phyloP scores from a whole-genome alignment of 139 green algal genomes.

The Astrephomene gubernaculifera region DNA sequence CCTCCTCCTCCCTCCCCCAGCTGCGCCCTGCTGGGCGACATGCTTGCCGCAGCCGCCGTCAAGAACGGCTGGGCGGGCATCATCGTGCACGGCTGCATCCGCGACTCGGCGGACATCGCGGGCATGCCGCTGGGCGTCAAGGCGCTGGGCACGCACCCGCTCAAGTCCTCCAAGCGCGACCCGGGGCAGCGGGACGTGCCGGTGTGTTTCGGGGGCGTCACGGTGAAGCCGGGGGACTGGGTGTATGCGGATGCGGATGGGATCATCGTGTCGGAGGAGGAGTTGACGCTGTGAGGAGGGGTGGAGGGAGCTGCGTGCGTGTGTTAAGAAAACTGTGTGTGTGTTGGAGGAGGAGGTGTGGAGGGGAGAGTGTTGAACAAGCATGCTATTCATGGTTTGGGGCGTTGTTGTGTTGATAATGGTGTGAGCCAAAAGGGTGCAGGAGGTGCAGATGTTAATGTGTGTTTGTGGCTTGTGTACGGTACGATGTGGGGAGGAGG shows the following conservation, averaged over 20 bases:
- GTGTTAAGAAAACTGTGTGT: too few relatives aligned
- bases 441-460: too few relatives aligned
- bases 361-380: too few relatives aligned
- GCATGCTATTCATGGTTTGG: too few relatives aligned
- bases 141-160: constrained; percentile 86
- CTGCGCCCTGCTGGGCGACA: constrained; percentile 96
- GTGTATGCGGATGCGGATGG: constrained; percentile 93
- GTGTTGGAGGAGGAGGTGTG: too few relatives aligned
- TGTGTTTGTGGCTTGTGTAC: too few relatives aligned
- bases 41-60: constrained; percentile 88
- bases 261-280: constrained; percentile 77
- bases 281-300: constrained; percentile 68
- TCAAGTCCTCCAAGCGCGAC: constrained; percentile 93
- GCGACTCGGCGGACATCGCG: constrained; percentile 92
- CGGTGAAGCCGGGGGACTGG: constrained; percentile 81
- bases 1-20: not conserved
- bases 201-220: constrained; percentile 80
- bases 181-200: constrained; percentile 84
- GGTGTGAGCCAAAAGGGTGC: too few relatives aligned
- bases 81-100: constrained; percentile 95
- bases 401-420: too few relatives aligned
- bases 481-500: too few relatives aligned
- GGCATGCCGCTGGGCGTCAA: constrained; percentile 91
- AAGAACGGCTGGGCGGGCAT: constrained; percentile 97
- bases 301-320: too few relatives aligned